phyloP scores from a whole-genome alignment of 305 asterid species.

The Rubia balearica region DNA sequence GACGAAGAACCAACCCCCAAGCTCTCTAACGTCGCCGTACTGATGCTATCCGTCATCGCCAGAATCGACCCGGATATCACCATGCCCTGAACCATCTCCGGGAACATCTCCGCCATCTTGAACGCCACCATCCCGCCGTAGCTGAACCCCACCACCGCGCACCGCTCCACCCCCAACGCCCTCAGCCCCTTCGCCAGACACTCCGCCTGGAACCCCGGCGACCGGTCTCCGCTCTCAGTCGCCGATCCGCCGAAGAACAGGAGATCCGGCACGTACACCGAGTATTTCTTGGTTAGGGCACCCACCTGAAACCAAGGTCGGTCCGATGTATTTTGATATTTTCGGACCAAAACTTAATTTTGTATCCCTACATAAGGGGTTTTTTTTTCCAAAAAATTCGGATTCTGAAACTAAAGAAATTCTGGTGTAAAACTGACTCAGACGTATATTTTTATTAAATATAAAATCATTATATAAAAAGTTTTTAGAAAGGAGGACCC shows the following conservation, averaged over 20 bases:
- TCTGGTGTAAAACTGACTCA: too few species aligned
- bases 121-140: conserved; percentile 98
- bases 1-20: conserved; percentile 66
- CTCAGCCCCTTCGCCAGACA: conserved; percentile 53
- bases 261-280: conserved; percentile 79
- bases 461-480: too few species aligned
- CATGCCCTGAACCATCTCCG: conserved; percentile 53
- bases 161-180: conserved; percentile 58
- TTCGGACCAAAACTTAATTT: too few species aligned
- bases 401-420: too few species aligned
- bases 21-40: conserved; percentile 35
- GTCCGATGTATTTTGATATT: too few species aligned
- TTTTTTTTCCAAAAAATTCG: too few species aligned
- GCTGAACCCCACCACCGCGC: conserved; percentile 81
- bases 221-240: conserved; percentile 54
- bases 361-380: too few species aligned
- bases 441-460: too few species aligned
- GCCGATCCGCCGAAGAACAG: conserved; percentile 81
- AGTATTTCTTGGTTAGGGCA: conserved; percentile 52
- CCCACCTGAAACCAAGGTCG: conserved; percentile 36
- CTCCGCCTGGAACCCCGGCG: conserved; percentile 79
- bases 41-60: conserved; percentile 72
- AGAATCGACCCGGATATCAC: conserved; percentile 67
- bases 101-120: conserved; percentile 75
- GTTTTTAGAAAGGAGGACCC: too few species aligned